Base-by-base conservation (phyloP, 768 basidiomycete species). In the Pleurotus ostreatus region DNA sequence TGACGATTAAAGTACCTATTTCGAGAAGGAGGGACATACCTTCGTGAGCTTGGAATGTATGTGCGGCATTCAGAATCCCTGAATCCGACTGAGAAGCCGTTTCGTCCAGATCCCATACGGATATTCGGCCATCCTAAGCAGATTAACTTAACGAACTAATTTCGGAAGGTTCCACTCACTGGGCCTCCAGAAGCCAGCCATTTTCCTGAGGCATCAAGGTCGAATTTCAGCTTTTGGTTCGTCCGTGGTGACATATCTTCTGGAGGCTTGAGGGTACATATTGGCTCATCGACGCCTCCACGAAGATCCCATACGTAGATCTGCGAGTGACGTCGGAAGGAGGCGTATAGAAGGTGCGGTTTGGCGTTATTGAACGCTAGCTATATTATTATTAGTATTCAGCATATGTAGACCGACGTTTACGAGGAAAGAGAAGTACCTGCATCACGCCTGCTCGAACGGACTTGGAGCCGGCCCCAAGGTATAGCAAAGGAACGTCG, bases 301-400 rank as follows among this genome's bases (percentile, higher is more conserved):
- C 94, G 81, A 4, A 94, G 66, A 66, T 97, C 95, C 88, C 90
- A 97, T 55, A 81, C 76, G 63, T 85, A 87, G 20, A 96, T 76
- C 2, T 65, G 64, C 5, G 74, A 74, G n/a, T 74, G 74, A 11
- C 88, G 77, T 4, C 95, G 80, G 61, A 91, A 94, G 0, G 90
- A 78, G 0, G 89, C 88, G 59, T 90, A 96, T 23, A 98, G 68
- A 1, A 90, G 70, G 57, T 90, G 80, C 0, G 91, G 88, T 43
- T 74, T 71, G 16, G 72, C 70, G 0, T 91, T 90, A 63, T 94
- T 88, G 70, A 94, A 98, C 57, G 80, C 78, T 40, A 94, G 69
- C 91, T 92, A 57, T 20, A 45, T 7, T 44, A 41, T 11, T 20
- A 4, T 5, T 15, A 66, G 52, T 57, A 65, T 39, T 20, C 13